These are phyloP conservation scores for Thoreauomyces humboldtii DNA, from an alignment of 192 early-diverging fungal genomes.

Conservation along the genomic window DNA sequence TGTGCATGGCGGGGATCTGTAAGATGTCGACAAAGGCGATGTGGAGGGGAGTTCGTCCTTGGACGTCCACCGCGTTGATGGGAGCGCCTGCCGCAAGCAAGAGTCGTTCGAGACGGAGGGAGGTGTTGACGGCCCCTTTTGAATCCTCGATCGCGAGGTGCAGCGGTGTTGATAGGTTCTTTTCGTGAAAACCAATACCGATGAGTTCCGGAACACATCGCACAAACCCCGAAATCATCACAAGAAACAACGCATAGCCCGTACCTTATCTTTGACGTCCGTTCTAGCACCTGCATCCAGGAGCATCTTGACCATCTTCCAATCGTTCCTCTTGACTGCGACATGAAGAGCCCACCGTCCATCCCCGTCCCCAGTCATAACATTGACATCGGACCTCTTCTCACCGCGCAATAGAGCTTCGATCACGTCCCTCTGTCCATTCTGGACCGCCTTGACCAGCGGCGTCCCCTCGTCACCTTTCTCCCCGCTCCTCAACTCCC, in stretches of 20 bases:
- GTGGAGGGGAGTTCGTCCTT: slow-evolving; percentile 54
- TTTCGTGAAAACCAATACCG: background rate
- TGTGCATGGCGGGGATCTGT: slow-evolving; percentile 42
- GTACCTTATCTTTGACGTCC: background rate
- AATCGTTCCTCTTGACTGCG: slow-evolving; percentile 40
- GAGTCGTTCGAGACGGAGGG: slow-evolving; percentile 45
- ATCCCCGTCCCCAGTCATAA: slow-evolving; percentile 27
- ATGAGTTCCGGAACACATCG: too few relatives aligned
- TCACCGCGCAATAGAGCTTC: slow-evolving; percentile 8
- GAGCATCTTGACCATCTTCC: slow-evolving; percentile 37
- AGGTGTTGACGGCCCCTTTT: slow-evolving; percentile 46
- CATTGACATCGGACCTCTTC: slow-evolving; percentile 16
- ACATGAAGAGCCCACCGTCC: slow-evolving; percentile 41
- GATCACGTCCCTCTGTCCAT: background rate
- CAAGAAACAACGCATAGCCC: too few relatives aligned
- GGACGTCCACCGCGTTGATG: slow-evolving; percentile 48
- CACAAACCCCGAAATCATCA: too few relatives aligned
- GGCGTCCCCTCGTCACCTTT: slow-evolving; percentile 16
- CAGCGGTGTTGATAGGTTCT: slow-evolving; percentile 40
- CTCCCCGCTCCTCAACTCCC: background rate
- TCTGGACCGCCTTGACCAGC: slow-evolving; percentile 21
- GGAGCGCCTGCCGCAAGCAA: slow-evolving; percentile 43
- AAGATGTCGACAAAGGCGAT: slow-evolving; percentile 42
- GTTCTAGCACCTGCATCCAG: slow-evolving; percentile 39
- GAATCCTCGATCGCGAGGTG: slow-evolving; percentile 48